phyloP scores from a whole-genome alignment of 2,329 filamentous ascomycete genomes.

The Mariannaea sp. region DNA sequence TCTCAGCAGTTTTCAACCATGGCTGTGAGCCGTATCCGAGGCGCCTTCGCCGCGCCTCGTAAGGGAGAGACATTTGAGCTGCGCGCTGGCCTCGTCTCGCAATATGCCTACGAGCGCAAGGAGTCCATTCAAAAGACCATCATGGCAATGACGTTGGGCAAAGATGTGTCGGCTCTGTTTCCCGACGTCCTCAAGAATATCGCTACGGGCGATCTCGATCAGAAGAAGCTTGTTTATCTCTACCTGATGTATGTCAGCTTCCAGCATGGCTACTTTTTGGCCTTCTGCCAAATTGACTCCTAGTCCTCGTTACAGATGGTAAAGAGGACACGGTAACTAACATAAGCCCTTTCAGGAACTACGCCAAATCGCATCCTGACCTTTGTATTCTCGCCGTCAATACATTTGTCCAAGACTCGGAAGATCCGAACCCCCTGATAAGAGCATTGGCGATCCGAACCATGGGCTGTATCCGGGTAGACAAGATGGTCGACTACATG shows the following conservation, averaged over 20 bases:
- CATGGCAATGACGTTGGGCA: constrained; percentile 99
- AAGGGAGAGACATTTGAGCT: constrained; percentile 99
- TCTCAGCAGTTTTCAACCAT: constrained; percentile 54
- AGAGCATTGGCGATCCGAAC: constrained; percentile 94
- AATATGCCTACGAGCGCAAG: constrained; percentile 99
- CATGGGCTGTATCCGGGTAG: constrained; percentile 97
- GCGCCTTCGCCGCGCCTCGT: constrained; percentile 87
- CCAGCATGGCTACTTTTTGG: background rate
- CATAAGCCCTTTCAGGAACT: constrained; percentile 74
- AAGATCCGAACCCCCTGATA: constrained; percentile 96
- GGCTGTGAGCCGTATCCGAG: constrained; percentile 95
- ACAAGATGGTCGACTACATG: constrained; percentile 99
- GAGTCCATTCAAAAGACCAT: constrained; percentile 99
- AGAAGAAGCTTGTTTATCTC: constrained; percentile 99
- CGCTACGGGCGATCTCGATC: constrained; percentile 89
- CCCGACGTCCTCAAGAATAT: constrained; percentile 99
- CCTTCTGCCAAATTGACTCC: background rate
- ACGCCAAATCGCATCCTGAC: constrained; percentile 98
- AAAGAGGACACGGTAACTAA: constrained; percentile 23
- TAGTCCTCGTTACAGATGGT: background rate
- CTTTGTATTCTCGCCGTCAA: constrained; percentile 98
- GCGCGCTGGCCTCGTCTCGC: constrained; percentile 91
- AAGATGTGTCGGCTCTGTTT: constrained; percentile 96
- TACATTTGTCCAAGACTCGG: constrained; percentile 98
- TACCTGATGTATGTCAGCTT: constrained; percentile 80